phyloP scores from a whole-genome alignment of 2,329 filamentous ascomycete genomes.

The Cladophialophora yegresii region DNA sequence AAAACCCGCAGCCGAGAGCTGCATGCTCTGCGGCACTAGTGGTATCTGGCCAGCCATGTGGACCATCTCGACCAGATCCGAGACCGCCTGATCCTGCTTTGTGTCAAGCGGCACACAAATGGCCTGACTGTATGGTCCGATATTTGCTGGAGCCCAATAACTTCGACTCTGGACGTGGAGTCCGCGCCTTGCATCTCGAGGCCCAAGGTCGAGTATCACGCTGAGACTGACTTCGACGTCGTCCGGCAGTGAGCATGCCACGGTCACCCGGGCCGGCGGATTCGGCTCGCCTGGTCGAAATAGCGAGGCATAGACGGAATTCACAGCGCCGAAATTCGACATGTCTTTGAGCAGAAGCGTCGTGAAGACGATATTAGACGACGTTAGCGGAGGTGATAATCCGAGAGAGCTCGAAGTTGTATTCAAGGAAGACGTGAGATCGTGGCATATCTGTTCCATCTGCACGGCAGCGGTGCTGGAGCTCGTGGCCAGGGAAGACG shows the following conservation, averaged over 20 bases:
- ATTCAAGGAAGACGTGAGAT: constrained; percentile 14
- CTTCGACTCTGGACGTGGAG: constrained; percentile 91
- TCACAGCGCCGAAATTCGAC: constrained; percentile 74
- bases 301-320: constrained; percentile 71
- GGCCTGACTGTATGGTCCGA: constrained; percentile 94
- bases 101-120: constrained; percentile 56
- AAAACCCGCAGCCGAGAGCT: constrained; percentile 47
- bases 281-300: constrained; percentile 68
- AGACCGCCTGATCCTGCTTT: constrained; percentile 32
- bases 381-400: constrained; percentile 1
- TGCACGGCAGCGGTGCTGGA: constrained; percentile 19
- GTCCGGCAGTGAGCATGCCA: constrained; percentile 67
- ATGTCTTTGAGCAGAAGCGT: constrained; percentile 75
- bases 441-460: constrained; percentile 25
- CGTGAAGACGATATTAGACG: constrained; percentile 47
- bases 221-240: constrained; percentile 64
- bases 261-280: constrained; percentile 80
- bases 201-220: constrained; percentile 48
- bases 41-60: constrained; percentile 90
- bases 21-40: constrained; percentile 78
- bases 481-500: neutral
- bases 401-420: constrained; percentile 1
- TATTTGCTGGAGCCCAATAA: constrained; percentile 98
- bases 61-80: constrained; percentile 47
- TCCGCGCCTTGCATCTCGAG: constrained; percentile 46